Evolutionary conservation across 257 asterid genomes (phyloP).

Genomic region (Solanum okadae): DNA sequence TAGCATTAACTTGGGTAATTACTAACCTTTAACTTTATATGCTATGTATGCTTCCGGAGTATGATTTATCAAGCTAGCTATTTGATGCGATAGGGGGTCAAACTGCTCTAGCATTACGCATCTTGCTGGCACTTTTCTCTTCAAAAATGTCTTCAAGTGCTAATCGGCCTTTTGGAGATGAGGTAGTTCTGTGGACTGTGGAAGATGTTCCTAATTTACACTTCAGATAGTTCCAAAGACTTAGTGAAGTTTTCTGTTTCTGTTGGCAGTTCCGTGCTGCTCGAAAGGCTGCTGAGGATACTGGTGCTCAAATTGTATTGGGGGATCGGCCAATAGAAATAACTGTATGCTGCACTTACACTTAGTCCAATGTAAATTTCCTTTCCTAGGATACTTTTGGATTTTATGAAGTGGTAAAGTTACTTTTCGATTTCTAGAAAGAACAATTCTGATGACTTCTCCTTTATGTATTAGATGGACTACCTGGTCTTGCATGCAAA

Average conservation of each 20-base stretch:
- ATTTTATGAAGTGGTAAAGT: background rate
- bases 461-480: background rate
- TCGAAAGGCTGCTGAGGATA: conserved; percentile 70
- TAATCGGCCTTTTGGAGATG: conserved; percentile 83
- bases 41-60: background rate
- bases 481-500: background rate
- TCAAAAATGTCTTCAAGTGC: conserved; percentile 65
- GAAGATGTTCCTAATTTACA: background rate
- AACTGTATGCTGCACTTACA: conserved; percentile 38
- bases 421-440: background rate
- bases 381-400: background rate
- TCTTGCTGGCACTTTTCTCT: conserved; percentile 76
- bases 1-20: conserved; percentile 76
- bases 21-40: background rate
- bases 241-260: background rate
- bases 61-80: background rate
- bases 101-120: conserved; percentile 70
- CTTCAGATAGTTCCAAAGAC: background rate
- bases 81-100: conserved; percentile 54
- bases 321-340: conserved; percentile 95
- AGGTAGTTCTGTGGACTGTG: conserved; percentile 26
- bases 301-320: conserved; percentile 83
- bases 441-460: background rate
- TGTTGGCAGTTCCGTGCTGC: conserved; percentile 81
- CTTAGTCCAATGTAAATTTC: background rate